Base-by-base conservation (phyloP, 2,329 filamentous ascomycete genomes). In the Hypoxylon sp. region DNA sequence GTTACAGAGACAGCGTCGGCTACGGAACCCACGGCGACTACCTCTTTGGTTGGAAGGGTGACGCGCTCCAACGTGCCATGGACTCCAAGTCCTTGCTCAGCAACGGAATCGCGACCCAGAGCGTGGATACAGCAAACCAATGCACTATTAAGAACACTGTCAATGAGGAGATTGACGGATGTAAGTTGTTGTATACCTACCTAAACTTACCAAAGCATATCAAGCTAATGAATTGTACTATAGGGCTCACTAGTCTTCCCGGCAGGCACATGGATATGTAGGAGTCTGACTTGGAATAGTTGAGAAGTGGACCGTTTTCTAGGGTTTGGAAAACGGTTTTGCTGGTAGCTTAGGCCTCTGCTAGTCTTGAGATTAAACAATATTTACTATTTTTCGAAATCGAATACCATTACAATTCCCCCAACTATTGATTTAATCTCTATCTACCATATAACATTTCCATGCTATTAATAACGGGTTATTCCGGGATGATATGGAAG, bases 11-110 rank as follows among this genome's bases (percentile, higher is more conserved):
- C 75, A 75, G 71, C 53, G 63, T 67, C 13, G 75, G 76, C 28
- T 77, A 75, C 51, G 74, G 75, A 5, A 76, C 75, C 10, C 75
- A 77, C 77, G 75, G 78, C 41, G 74, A 74, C 61, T 76, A 74
- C 63, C 72, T 71, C n/a, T 70, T 70, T 59, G 68, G 68, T 45
- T 65, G 72, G 72, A 73, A 73, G 64, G 73, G 71, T 50, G 77
- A 82, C 64, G 77, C 78, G 14, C 78, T 81, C 36, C 79, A 81
- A 69, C 76, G 77, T 28, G 79, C 80, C 9, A 79, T 81, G 77
- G 79, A 81, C 67, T 79, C 78, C 52, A 67, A 63, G 50, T 77
- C 79, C 73, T 73, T 79, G 57, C 76, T 79, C 49, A 75, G 74
- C 69, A 71, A 71, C 51, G 70, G 70, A 25, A 71, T 77, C 57